phyloP scores from a whole-genome alignment of 2,329 filamentous ascomycete species.

The Zarea fungicola region DNA sequence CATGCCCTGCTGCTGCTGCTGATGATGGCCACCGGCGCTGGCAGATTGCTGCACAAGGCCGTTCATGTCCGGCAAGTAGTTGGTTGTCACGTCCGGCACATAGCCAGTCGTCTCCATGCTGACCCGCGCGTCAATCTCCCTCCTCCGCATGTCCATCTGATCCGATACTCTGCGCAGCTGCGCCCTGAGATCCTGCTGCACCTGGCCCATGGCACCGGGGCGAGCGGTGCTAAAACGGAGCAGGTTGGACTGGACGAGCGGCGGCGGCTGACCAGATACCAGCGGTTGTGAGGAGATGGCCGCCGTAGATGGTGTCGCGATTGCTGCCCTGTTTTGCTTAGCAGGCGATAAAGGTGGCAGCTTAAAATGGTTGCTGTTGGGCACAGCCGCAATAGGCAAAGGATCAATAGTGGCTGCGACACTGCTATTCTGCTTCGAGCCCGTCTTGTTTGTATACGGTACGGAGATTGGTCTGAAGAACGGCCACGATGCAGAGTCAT shows the following conservation, averaged over 20 bases:
- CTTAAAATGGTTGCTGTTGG: too few species aligned
- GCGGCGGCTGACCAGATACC: background rate
- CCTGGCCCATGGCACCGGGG: background rate
- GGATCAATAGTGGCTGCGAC: background rate
- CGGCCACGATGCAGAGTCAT: background rate
- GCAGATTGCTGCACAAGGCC: background rate
- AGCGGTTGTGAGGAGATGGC: background rate
- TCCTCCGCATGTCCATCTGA: background rate
- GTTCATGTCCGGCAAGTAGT: background rate
- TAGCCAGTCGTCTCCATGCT: background rate
- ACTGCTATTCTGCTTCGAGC: background rate
- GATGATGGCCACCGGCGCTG: background rate
- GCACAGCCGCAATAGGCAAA: too few species aligned
- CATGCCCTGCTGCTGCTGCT: background rate
- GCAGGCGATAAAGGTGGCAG: too few species aligned
- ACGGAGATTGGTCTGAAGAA: background rate
- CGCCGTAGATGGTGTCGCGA: too few species aligned
- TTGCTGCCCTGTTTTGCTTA: too few species aligned
- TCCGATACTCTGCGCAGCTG: background rate
- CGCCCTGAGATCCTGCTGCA: background rate
- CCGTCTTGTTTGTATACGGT: background rate
- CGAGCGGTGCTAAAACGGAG: background rate
- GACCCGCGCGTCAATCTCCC: background rate
- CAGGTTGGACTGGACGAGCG: background rate
- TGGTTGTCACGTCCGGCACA: too few species aligned